phyloP scores from a whole-genome alignment of 176 grass and related monocot genomes.

The Oryza australiensis region DNA sequence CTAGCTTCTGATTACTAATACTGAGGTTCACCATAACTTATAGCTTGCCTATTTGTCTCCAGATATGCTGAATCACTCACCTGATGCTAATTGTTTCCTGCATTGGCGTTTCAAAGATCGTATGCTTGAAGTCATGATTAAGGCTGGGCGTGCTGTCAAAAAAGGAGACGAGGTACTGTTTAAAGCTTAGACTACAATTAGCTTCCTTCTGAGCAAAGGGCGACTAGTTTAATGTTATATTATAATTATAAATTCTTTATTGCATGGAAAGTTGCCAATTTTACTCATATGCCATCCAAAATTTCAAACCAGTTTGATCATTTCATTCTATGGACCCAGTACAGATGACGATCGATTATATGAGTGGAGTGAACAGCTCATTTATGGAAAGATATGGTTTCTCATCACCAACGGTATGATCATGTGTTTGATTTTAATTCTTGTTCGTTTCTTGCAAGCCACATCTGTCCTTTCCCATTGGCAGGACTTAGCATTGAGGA shows the following conservation, averaged over 20 bases:
- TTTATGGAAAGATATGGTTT: constrained; percentile 97
- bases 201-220: neutral
- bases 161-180: constrained; percentile 87
- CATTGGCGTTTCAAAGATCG: constrained; percentile 96
- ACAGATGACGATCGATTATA: constrained; percentile 96
- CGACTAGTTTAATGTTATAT: neutral
- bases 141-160: constrained; percentile 73
- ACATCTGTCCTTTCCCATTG: neutral
- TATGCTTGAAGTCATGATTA: constrained; percentile 98
- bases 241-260: neutral
- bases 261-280: neutral
- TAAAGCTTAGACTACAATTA: constrained; percentile 21
- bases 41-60: constrained; percentile 26
- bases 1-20: neutral
- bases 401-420: constrained; percentile 81
- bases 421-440: constrained; percentile 28
- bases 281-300: neutral
- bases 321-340: constrained; percentile 17
- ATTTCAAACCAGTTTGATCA: neutral
- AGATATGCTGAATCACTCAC: constrained; percentile 99
- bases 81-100: constrained; percentile 92
- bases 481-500: neutral
- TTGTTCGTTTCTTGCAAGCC: constrained; percentile 10
- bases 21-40: neutral
- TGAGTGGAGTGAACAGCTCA: constrained; percentile 67